Evolutionary conservation across 441 rosid species (phyloP), one percentile per base, ranked within the genome.

Genomic region (Metrosideros polymorpha): DNA sequence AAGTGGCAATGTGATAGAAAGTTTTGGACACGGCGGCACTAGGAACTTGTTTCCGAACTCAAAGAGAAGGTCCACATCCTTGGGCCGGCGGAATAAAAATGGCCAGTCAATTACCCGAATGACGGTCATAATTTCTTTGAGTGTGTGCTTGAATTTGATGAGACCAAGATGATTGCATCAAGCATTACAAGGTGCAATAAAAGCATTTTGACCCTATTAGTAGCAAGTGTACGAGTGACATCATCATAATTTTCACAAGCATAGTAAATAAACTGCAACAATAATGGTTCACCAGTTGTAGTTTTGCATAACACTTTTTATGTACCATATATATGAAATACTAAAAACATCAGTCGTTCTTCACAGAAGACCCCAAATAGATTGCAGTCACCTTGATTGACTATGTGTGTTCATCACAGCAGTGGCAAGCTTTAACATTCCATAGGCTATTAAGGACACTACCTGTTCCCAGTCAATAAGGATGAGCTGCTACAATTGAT

Each of bases 341-440:
- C n/a, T 39, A 22, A 27, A 71, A 71, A 71, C 43, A 42, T 71
- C 27, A 71, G 79, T 24, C 39, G 47, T 9, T 6, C 47, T 71
- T 17, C 76, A 63, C 43, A 63, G 76, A 32, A 32, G 76, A 32
- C n/a, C 15, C 49, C 61, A 84, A 61, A n/a, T 12, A 57, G 30
- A 52, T 47, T 42, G 51, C 54, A 76, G 75, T 85, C 86, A 97
- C 99, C 99, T 96, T 50, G 99, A 96, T 83, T 95, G 98, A 89
- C 94, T 93, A 84, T 97, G 96, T 52, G 96, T 83, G 87, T 95
- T 96, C 25, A 99, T 96, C 92, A 88, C 92, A 51, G 98, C 97
- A 3, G 98, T 97, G 39, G 98, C 93, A 66, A 98, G 98, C 89
- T 93, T 96, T 89, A 95, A 86, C 93, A 96, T 92, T 63, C 98